These are phyloP conservation scores for Kwoniella shandongensis DNA, from an alignment of 768 basidiomycete species.

Conservation along the genomic window DNA sequence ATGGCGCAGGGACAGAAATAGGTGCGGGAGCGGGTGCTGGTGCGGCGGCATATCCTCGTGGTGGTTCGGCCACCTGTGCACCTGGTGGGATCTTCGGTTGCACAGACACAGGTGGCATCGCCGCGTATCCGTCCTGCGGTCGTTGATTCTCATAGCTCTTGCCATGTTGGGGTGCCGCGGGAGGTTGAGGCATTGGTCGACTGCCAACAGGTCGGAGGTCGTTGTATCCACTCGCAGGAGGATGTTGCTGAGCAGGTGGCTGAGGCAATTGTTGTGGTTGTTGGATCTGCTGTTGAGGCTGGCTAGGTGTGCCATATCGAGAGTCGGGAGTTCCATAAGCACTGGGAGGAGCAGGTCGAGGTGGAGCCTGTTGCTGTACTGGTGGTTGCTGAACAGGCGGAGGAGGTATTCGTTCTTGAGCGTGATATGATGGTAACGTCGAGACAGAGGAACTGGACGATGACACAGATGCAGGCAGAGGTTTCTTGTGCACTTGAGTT, in stretches of 20 bases:
- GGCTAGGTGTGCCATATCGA: slow-evolving; percentile 16
- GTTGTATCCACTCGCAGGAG: slow-evolving; percentile 28
- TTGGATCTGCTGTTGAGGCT: slow-evolving; percentile 20
- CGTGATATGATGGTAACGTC: slow-evolving; percentile 29
- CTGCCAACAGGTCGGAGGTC: slow-evolving; percentile 22
- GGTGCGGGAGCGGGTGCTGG: slow-evolving; percentile 5
- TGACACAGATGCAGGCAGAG: slow-evolving; percentile 32
- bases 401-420: slow-evolving; percentile 8
- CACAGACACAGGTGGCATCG: slow-evolving; percentile 27
- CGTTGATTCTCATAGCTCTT: slow-evolving; percentile 32
- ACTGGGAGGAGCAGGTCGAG: slow-evolving; percentile 35
- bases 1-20: neutral
- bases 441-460: slow-evolving; percentile 40
- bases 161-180: slow-evolving; percentile 23
- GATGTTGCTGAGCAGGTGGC: slow-evolving; percentile 45
- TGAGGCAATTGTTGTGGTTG: slow-evolving; percentile 44
- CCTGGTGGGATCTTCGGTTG: slow-evolving; percentile 15
- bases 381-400: slow-evolving; percentile 16
- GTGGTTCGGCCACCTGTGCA: slow-evolving; percentile 11
- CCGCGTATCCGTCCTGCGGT: slow-evolving; percentile 27
- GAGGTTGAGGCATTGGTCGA: slow-evolving; percentile 38
- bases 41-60: slow-evolving; percentile 3
- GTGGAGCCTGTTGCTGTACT: slow-evolving; percentile 20
- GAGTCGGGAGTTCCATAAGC: slow-evolving; percentile 37
- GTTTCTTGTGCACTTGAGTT: slow-evolving; percentile 52